Evolutionary conservation across 768 basidiomycete species (phyloP).

Genomic region (Boletus coccyginus): DNA sequence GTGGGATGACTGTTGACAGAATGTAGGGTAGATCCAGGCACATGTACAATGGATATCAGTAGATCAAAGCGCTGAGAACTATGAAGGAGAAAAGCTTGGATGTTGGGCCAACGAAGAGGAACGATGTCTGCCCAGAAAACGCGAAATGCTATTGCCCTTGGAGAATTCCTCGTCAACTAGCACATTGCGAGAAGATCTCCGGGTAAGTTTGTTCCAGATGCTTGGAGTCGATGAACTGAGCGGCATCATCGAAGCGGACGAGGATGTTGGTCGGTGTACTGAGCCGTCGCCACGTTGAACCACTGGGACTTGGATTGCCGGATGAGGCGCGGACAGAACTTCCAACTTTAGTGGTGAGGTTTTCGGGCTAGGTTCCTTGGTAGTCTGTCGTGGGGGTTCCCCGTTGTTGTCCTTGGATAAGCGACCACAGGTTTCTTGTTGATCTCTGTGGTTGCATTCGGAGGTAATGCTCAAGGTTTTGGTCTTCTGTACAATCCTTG

Average conservation of each 20-base stretch:
- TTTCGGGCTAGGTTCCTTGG: not conserved
- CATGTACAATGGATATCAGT: not conserved
- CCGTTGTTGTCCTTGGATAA: constrained; percentile 2
- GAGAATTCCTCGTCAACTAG: constrained; percentile 9
- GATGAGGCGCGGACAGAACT: not conserved
- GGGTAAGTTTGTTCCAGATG: constrained; percentile 25
- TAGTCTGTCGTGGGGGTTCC: not conserved
- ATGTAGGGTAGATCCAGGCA: not conserved
- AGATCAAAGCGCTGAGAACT: not conserved
- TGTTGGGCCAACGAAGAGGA: constrained; percentile 6
- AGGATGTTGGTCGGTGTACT: not conserved
- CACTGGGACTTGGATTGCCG: constrained; percentile 8
- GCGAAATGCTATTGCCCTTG: constrained; percentile 17
- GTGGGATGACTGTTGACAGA: not conserved
- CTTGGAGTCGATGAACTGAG: constrained; percentile 9
- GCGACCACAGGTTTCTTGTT: not conserved
- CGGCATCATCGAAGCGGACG: not conserved
- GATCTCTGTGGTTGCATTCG: constrained; percentile 2
- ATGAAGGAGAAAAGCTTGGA: constrained; percentile 1
- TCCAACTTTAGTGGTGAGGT: not conserved
- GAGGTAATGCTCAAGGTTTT: constrained; percentile 3
- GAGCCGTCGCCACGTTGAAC: not conserved
- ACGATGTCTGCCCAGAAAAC: constrained; percentile 18
- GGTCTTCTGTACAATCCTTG: constrained; percentile 4
- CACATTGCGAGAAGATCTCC: constrained; percentile 15